A percentile compares a stretch with the other conserved stretches of the same genome.
Evolutionary conservation across 164 flowering plant genomes (phyloP).

Genomic region (Sextonia rubra): DNA sequence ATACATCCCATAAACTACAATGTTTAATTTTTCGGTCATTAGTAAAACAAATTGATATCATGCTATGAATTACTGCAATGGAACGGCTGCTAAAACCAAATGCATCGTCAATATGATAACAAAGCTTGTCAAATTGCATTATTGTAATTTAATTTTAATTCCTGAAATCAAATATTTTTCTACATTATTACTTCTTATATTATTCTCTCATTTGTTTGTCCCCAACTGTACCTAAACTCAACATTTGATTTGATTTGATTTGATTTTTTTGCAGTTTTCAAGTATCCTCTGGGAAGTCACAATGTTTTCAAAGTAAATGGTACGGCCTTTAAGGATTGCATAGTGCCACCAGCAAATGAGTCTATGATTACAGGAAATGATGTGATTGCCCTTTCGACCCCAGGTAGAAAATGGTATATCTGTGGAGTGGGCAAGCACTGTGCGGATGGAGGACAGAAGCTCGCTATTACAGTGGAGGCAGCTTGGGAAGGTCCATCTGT

Average conservation of each 20-base stretch:
- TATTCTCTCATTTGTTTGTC: not conserved
- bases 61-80: no score
- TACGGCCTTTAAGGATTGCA: conserved; percentile 13
- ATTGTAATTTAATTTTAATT: not conserved
- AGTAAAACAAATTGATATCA: no score
- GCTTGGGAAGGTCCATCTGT: not conserved
- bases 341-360: conserved; percentile 1
- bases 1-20: no score
- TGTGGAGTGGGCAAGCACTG: conserved; percentile 23
- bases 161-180: not conserved
- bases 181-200: not conserved
- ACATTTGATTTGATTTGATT: not conserved
- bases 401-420: conserved; percentile 26
- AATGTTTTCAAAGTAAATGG: conserved; percentile 20
- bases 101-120: no score
- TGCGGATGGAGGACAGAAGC: conserved; percentile 15
- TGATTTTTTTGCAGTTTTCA: conserved; percentile 14
- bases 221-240: not conserved
- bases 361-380: conserved; percentile 20
- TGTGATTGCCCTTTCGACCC: conserved; percentile 5
- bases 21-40: no score
- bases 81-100: no score
- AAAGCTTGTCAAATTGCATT: no score
- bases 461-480: conserved; percentile 6
- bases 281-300: conserved; percentile 18